Evolutionary conservation across 164 flowering plant genomes (phyloP).

Genomic region (Paratinospora sagittata): DNA sequence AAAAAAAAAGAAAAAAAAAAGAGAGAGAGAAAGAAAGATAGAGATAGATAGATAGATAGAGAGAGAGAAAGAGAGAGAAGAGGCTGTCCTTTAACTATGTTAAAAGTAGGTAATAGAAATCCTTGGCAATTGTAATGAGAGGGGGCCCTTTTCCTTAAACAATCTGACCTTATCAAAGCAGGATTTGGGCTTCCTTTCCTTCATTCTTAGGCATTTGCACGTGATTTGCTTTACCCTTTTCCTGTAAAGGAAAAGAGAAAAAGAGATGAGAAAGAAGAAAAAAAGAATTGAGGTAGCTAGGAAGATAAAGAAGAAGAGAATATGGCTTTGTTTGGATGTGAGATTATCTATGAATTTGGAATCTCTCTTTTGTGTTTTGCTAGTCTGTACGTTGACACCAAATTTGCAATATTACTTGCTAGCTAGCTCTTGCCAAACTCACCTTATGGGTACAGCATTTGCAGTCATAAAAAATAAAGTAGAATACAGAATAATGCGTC

Average conservation of each 20-base stretch:
- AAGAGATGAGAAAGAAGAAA: background rate
- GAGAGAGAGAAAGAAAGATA: constrained; percentile 13
- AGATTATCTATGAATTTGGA: background rate
- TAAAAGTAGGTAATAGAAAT: constrained; percentile 32
- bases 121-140: constrained; percentile 48
- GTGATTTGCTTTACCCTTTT: constrained; percentile 27
- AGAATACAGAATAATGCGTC: too few species aligned
- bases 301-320: background rate
- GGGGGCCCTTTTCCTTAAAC: constrained; percentile 28
- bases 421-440: too few species aligned
- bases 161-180: constrained; percentile 11
- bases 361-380: background rate
- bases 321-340: background rate
- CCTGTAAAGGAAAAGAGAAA: constrained; percentile 8
- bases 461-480: too few species aligned
- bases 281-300: too few species aligned
- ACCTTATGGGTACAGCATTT: too few species aligned
- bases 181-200: constrained; percentile 13
- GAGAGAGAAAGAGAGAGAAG: constrained; percentile 8
- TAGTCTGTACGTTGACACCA: too few species aligned
- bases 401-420: background rate
- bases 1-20: constrained; percentile 1
- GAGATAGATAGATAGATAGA: too few species aligned
- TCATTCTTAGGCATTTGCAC: constrained; percentile 29
- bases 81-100: constrained; percentile 18